Evolutionary conservation across 345 rosid species (phyloP), one percentile per base, ranked within the genome.

Genomic region (Ricinus communis): DNA sequence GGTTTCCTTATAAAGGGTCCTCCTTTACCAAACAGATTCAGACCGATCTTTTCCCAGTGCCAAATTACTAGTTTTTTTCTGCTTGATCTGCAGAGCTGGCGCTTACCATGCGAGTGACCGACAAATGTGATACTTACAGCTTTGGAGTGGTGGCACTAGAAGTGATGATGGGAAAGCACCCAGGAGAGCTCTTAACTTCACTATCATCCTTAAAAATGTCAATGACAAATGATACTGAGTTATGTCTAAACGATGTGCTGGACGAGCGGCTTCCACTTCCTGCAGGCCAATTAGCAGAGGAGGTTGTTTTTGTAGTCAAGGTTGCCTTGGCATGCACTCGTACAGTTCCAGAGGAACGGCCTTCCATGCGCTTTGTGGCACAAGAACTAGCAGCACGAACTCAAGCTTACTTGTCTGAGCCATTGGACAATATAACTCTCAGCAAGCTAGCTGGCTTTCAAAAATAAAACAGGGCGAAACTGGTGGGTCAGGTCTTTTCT

Each of bases 141-240:
- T 87, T 87, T 33, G 95, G 90, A 43, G 87, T 89, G 9, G 90
- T 87, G 59, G 77, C 87, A 16, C n/a, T 89, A 40, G 95, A 89
- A 69, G 76, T 77, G 1, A 85, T 86, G 89, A 85, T 86, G 88
- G 96, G 93, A 65, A 83, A 59, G 76, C 89, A 90, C 38, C 93
- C 89, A 0, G 88, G 93, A 46, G 88, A 86, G 45, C 80, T 86
- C 25, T 56, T 87, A 36, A 62, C 76, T 21, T 81, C 85, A 46
- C 19, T 76, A 8, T 59, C 71, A 50, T 74, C 63, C 15, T 49
- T 67, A 4, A 22, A 30, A 65, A 1, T 68, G 5, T 28, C 81
- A 13, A 31, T 47, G 46, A 61, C 83, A 1, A 73, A 73, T 14
- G 75, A 65, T 55, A 38, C 71, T 0, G 75, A 79, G 52, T 10